phyloP scores from a whole-genome alignment of 1,284 basidiomycete genomes.

The Apiotrichum sp. region DNA sequence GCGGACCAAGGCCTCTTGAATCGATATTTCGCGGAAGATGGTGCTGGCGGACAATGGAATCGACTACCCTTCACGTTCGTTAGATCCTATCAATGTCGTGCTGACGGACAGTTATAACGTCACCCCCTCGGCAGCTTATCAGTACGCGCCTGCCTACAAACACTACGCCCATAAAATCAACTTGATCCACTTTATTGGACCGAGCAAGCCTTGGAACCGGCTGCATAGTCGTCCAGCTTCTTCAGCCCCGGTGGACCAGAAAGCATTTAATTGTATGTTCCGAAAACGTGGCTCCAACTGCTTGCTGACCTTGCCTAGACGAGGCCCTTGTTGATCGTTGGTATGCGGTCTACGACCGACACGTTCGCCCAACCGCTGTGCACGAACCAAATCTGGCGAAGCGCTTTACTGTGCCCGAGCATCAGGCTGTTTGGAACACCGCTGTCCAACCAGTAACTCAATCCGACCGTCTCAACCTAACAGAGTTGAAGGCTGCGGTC shows the following conservation, averaged over 20 bases:
- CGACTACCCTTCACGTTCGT: slow-evolving; percentile 73
- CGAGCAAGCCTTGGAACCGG: slow-evolving; percentile 84
- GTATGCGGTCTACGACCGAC: slow-evolving; percentile 81
- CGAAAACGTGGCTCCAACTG: too few relatives aligned
- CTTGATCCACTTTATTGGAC: slow-evolving; percentile 89
- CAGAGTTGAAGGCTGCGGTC: slow-evolving; percentile 63
- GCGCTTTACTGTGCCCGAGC: slow-evolving; percentile 63
- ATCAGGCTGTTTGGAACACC: slow-evolving; percentile 66
- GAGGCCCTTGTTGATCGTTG: slow-evolving; percentile 72
- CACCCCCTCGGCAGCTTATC: slow-evolving; percentile 94
- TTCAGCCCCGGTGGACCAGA: slow-evolving; percentile 26
- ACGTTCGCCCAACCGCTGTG: slow-evolving; percentile 58
- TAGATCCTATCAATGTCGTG: neutral
- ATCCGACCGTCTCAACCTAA: slow-evolving; percentile 53
- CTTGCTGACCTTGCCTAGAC: slow-evolving; percentile 26
- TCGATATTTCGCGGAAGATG: slow-evolving; percentile 63
- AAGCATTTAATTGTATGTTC: slow-evolving; percentile 42
- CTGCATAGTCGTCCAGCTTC: slow-evolving; percentile 60
- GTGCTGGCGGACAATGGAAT: slow-evolving; percentile 74
- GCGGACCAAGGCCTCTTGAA: slow-evolving; percentile 95
- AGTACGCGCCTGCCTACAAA: slow-evolving; percentile 93
- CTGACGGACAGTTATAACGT: slow-evolving; percentile 66
- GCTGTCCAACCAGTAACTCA: slow-evolving; percentile 29
- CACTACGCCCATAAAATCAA: slow-evolving; percentile 84
- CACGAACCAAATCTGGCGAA: slow-evolving; percentile 41